Base-by-base conservation (phyloP, 1,139 yeast genomes). In the Blastobotrys ciferrii region DNA sequence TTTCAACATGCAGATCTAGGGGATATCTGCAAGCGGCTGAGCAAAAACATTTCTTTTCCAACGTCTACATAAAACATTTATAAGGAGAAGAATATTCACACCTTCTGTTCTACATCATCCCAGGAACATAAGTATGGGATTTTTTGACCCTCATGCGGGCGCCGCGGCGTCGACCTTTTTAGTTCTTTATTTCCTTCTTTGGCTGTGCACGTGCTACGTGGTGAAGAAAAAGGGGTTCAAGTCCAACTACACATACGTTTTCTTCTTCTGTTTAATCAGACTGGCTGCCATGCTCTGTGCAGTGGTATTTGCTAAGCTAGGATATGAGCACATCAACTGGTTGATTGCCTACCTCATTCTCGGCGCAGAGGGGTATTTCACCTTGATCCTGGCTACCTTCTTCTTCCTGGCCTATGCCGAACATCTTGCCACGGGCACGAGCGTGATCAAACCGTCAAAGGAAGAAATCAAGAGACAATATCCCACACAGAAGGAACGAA, bases 251-350 rank as follows among this genome's bases (percentile, higher is more conserved):
- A 23, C 28, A 23, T 23, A 23, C 9, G 9, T 23, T 9, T 23
- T 23, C 28, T 11, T 54, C 31, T 55, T 50, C 42, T 42, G 45
- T 5, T n/a, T 44, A 12, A 36, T 54, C 15, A 54, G 58, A 33
- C 31, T 54, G 17, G 55, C 49, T n/a, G 58, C 57, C 15, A 59
- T 58, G 52, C 41, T 57, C n/a, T 50, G 55, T 42, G 61, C 57
- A 11, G 50, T 58, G 12, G 65, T 69, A 1, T 23, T 23, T 23
- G 28, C 28, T 6, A 45, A 75, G 66, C 15, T 66, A 68, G 6
- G 51, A 68, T 32, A 69, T 65, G 54, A 71, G 65, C 62, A 23
- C 28, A 23, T 23, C 9, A 63, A 64, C 49, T 55, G 58, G 56
- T 49, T 55, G 28, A 43, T 58, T 32, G 60, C 61, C 13, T 58